Conservation (phyloP, 345 rosid species). For the Populus ilicifolia region DNA sequence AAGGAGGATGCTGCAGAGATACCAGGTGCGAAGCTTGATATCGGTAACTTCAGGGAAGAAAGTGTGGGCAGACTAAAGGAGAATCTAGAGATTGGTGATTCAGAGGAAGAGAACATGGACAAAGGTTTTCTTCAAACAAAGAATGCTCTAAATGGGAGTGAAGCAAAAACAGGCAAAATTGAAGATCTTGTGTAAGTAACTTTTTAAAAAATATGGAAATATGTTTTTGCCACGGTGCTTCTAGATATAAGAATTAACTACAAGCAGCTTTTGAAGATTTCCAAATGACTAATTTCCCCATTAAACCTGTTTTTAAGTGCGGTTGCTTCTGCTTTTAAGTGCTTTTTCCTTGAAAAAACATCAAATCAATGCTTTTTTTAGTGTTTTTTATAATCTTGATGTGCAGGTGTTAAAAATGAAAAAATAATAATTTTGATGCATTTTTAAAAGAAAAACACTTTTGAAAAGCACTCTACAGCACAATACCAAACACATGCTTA, state of each 20-base stretch:
- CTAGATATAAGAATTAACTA: not conserved
- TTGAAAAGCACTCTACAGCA: too few relatives aligned
- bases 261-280: too few relatives aligned
- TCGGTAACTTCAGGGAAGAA: constrained; percentile 27
- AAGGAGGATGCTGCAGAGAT: constrained; percentile 21
- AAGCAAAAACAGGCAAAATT: constrained; percentile 30
- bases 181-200: constrained; percentile 48
- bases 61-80: not conserved
- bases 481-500: too few relatives aligned
- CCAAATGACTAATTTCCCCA: not conserved
- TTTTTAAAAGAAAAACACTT: too few relatives aligned
- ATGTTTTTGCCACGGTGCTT: not conserved
- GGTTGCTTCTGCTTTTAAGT: too few relatives aligned
- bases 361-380: too few relatives aligned
- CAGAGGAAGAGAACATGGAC: constrained; percentile 33
- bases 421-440: too few relatives aligned
- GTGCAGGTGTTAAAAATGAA: too few relatives aligned
- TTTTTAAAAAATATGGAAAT: not conserved
- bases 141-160: constrained; percentile 32
- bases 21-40: constrained; percentile 31
- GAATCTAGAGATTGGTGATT: constrained; percentile 11
- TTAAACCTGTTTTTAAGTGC: not conserved
- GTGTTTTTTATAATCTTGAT: too few relatives aligned
- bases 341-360: too few relatives aligned
- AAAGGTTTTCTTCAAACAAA: constrained; percentile 34